Conservation (phyloP, 495 filamentous ascomycete genomes). For the Xylaria cubensis region DNA sequence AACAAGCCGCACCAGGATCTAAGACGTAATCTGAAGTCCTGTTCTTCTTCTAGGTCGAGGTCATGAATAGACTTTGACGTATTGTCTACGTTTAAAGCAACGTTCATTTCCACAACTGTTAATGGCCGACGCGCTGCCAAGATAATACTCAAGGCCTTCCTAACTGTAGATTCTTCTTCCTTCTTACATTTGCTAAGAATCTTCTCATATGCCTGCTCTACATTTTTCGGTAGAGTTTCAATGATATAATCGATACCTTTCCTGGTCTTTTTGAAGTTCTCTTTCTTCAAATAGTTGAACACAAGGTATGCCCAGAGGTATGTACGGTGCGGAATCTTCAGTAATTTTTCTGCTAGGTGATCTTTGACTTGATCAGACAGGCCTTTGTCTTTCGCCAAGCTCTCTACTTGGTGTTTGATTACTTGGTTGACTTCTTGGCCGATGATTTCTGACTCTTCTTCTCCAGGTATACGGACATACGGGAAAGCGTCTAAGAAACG, state of each 20-base stretch:
- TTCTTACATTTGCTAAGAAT: conserved; percentile 43
- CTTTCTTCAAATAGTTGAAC: conserved; percentile 37
- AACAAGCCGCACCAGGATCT: conserved; percentile 51
- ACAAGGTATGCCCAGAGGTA: conserved; percentile 49
- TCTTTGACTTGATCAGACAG: conserved; percentile 30
- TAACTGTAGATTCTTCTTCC: conserved; percentile 35
- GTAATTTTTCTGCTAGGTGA: conserved; percentile 38
- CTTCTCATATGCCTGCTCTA: conserved; percentile 51
- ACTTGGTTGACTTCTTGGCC: conserved; percentile 52
- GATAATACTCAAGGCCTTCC: conserved; percentile 47
- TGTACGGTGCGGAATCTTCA: conserved; percentile 40
- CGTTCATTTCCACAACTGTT: conserved; percentile 48
- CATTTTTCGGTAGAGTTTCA: conserved; percentile 39
- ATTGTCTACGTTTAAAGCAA: conserved; percentile 42
- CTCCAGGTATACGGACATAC: conserved; percentile 48
- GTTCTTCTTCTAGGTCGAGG: conserved; percentile 30
- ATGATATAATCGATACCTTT: conserved; percentile 34
- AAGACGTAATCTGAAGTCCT: conserved; percentile 36
- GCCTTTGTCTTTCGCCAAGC: conserved; percentile 31
- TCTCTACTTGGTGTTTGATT: conserved; percentile 41
- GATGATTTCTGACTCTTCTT: conserved; percentile 48
- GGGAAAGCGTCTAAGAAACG: conserved; percentile 33
- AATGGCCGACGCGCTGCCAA: conserved; percentile 49
- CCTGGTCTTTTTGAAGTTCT: conserved; percentile 31
- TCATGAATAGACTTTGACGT: conserved; percentile 32